A percentile compares a stretch with the other conserved stretches of the same genome.
phyloP scores from a whole-genome alignment of 2,329 filamentous ascomycete species.

The Trichoderma hamatum region DNA sequence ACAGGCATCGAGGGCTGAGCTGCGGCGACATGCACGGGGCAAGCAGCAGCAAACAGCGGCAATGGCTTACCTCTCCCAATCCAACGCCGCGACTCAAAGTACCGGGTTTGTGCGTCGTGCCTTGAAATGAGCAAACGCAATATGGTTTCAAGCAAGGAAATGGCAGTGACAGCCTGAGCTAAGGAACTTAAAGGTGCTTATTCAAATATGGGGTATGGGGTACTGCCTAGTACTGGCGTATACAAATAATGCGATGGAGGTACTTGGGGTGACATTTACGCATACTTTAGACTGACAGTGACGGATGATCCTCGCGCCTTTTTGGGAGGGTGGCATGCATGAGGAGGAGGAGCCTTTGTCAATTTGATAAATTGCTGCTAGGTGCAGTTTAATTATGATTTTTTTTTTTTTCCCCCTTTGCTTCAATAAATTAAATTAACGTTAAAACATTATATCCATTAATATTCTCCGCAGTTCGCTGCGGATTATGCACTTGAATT shows the following conservation, averaged over 20 bases:
- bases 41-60: constrained; percentile 32
- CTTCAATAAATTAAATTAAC: background rate
- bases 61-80: constrained; percentile 9
- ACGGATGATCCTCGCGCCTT: background rate
- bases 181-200: constrained; percentile 18
- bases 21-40: constrained; percentile 32
- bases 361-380: background rate
- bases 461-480: background rate
- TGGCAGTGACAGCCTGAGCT: constrained; percentile 25
- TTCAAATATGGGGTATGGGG: constrained; percentile 12
- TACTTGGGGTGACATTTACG: background rate
- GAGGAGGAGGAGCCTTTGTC: background rate
- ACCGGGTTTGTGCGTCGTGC: constrained; percentile 19
- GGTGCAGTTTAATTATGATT: background rate
- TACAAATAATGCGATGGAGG: background rate
- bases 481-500: background rate
- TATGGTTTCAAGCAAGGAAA: constrained; percentile 17
- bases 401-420: background rate
- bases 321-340: background rate
- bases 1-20: constrained; percentile 46
- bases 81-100: constrained; percentile 13
- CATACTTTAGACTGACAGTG: background rate
- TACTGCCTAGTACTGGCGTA: background rate
- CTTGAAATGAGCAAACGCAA: constrained; percentile 17
- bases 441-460: background rate